Evolutionary conservation across 352 stramenopile species (phyloP).

Genomic region (Pilasporangium apinafurcum): DNA sequence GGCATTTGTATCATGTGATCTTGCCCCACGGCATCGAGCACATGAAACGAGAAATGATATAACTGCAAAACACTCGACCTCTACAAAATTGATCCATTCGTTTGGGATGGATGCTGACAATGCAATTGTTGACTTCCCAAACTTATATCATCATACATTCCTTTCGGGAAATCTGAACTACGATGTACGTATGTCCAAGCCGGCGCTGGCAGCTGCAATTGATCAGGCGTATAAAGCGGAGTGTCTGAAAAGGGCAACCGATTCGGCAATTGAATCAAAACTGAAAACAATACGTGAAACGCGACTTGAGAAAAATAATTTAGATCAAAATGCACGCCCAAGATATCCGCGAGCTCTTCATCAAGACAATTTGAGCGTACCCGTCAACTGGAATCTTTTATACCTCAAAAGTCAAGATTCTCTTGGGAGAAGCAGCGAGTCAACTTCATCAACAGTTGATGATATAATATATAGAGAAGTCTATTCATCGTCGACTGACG

Average conservation of each 20-base stretch:
- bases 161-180: constrained; percentile 71
- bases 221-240: constrained; percentile 67
- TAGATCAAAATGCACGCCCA: no score
- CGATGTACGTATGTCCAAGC: constrained; percentile 34
- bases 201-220: constrained; percentile 21
- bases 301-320: no score
- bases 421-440: constrained; percentile 14
- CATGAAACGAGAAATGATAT: constrained; percentile 26
- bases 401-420: no score
- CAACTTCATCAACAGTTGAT: constrained; percentile 8
- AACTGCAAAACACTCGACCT: constrained; percentile 33
- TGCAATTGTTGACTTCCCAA: constrained; percentile 60
- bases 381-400: no score
- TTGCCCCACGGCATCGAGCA: no score
- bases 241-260: constrained; percentile 34
- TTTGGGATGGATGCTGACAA: constrained; percentile 67
- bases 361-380: no score
- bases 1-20: constrained; percentile 65
- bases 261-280: constrained; percentile 43
- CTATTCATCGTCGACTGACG: constrained; percentile 26
- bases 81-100: constrained; percentile 54
- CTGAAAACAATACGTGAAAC: constrained; percentile 26
- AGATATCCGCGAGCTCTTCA: no score
- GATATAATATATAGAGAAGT: constrained; percentile 42
- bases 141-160: constrained; percentile 75